A percentile compares a stretch with the other conserved stretches of the same genome.
phyloP scores from a whole-genome alignment of 169 alveolate species.

The Cystoisospora suis region DNA sequence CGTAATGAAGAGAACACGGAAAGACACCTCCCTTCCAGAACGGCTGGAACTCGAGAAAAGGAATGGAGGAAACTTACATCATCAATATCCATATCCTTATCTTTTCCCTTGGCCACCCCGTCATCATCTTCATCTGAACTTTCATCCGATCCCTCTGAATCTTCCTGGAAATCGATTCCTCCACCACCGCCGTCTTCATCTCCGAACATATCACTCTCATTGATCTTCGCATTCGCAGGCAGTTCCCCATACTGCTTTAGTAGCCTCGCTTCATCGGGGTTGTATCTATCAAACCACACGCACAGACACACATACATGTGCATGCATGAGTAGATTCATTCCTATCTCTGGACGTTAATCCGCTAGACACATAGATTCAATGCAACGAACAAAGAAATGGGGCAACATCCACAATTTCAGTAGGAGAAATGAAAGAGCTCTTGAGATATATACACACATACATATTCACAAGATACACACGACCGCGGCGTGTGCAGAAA shows the following conservation, averaged over 20 bases:
- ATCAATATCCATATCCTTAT: constrained; percentile 26
- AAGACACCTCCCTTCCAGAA: too few species aligned
- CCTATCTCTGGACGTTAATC: background rate
- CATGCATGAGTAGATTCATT: background rate
- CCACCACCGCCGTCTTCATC: constrained; percentile 90
- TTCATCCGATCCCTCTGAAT: background rate
- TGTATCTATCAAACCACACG: constrained; percentile 74
- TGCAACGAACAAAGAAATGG: too few species aligned
- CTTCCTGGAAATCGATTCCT: constrained; percentile 68
- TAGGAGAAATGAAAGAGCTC: background rate
- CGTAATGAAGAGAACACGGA: too few species aligned
- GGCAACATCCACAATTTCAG: background rate
- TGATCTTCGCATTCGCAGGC: constrained; percentile 95
- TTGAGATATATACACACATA: background rate
- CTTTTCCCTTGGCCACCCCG: background rate
- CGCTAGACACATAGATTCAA: too few species aligned
- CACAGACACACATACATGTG: background rate
- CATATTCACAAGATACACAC: too few species aligned
- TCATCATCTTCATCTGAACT: constrained; percentile 27
- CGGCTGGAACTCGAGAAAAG: too few species aligned
- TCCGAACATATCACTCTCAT: constrained; percentile 87
- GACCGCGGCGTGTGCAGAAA: too few species aligned
- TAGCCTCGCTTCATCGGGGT: constrained; percentile 97
- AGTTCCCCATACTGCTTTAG: constrained; percentile 96
- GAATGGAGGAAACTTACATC: background rate